A percentile compares a stretch with the other conserved stretches of the same genome.
Conservation (phyloP, 2,329 filamentous ascomycete species). For the Paecilomyces fulvus region DNA sequence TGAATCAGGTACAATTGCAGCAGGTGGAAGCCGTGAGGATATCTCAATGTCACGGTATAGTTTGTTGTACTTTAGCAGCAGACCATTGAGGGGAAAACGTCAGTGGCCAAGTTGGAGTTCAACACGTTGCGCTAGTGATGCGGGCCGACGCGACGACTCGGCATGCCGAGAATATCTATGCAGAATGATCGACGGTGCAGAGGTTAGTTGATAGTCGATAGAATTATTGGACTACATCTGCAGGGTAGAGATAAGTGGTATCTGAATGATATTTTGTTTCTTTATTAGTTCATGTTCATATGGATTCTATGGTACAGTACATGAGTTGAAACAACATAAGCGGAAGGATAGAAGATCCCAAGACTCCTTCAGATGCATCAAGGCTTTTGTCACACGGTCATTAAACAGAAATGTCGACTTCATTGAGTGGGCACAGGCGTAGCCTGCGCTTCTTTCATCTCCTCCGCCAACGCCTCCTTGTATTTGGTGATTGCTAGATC, state of each 20-base stretch:
- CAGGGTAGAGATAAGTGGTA: too few relatives aligned
- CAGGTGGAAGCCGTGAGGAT: neutral
- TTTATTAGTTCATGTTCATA: neutral
- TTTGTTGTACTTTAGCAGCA: too few relatives aligned
- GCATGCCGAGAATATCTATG: slow-evolving; percentile 16
- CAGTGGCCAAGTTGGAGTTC: slow-evolving; percentile 10
- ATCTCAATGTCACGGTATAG: neutral
- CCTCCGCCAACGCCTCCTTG: slow-evolving; percentile 57
- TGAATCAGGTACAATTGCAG: neutral
- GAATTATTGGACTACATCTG: too few relatives aligned
- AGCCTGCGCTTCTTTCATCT: slow-evolving; percentile 34
- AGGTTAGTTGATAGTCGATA: too few relatives aligned
- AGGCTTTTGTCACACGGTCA: neutral
- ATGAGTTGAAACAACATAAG: neutral
- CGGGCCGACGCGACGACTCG: slow-evolving; percentile 13
- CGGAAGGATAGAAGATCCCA: neutral
- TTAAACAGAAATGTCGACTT: neutral
- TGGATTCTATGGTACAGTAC: slow-evolving; percentile 3
- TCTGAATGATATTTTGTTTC: neutral
- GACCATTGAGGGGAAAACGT: neutral
- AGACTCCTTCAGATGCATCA: neutral
- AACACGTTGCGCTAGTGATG: neutral
- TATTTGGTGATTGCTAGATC: slow-evolving; percentile 64
- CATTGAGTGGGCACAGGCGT: neutral
- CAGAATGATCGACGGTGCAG: too few relatives aligned